Evolutionary conservation across 176 grass and related monocot species (phyloP).

Genomic region (Typha latifolia): DNA sequence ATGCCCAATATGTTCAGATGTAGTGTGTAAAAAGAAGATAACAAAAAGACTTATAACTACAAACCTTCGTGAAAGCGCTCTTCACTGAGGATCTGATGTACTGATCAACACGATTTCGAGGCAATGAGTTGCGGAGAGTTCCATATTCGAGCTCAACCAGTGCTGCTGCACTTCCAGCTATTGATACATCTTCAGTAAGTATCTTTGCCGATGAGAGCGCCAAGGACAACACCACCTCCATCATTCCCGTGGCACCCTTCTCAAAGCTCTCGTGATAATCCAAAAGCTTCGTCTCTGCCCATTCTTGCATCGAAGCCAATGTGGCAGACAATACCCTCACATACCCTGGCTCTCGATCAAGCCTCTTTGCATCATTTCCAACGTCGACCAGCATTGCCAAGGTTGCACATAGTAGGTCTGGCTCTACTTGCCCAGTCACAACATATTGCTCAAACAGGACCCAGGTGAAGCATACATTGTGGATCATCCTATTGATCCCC

Average conservation of each 20-base stretch:
- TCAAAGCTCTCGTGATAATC: constrained; percentile 51
- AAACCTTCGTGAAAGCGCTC: constrained; percentile 49
- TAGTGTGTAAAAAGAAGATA: neutral
- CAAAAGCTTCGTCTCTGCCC: constrained; percentile 52
- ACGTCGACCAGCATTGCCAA: constrained; percentile 53
- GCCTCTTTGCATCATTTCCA: constrained; percentile 12
- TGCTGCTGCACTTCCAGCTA: constrained; percentile 3
- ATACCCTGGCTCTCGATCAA: constrained; percentile 31
- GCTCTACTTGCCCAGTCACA: constrained; percentile 32
- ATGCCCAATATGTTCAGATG: neutral
- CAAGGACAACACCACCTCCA: constrained; percentile 45
- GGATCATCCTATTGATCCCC: constrained; percentile 42
- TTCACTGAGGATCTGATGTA: constrained; percentile 50
- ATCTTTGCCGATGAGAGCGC: constrained; percentile 31
- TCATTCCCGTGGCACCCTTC: constrained; percentile 14
- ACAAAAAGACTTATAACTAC: neutral
- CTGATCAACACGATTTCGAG: constrained; percentile 32
- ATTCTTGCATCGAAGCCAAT: constrained; percentile 34
- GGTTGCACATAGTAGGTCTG: constrained; percentile 36
- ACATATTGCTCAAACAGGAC: constrained; percentile 54
- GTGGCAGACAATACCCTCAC: constrained; percentile 37
- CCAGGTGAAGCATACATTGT: constrained; percentile 68
- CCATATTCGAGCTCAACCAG: constrained; percentile 9
- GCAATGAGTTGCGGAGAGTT: constrained; percentile 1
- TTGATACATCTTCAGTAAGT: constrained; percentile 29